These are phyloP conservation scores for Taxillus chinensis DNA, from an alignment of 164 flowering plant species.

Conservation along the genomic window DNA sequence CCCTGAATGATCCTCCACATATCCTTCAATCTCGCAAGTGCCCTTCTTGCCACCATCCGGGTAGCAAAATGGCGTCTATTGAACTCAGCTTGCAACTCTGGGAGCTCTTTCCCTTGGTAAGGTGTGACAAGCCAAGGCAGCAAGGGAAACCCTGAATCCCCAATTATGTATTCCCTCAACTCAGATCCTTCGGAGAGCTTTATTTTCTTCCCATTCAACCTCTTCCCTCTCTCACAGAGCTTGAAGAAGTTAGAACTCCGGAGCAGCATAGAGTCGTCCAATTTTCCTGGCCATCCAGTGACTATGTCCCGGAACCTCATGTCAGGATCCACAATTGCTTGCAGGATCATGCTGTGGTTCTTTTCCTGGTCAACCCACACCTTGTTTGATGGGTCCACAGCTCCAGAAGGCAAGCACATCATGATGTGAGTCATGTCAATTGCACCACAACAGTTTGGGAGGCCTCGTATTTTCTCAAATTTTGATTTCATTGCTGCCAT, in stretches of 20 bases:
- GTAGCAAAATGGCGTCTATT: slow-evolving; percentile 64
- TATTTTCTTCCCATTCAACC: slow-evolving; percentile 50
- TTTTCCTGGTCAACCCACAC: slow-evolving; percentile 56
- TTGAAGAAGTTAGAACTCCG: slow-evolving; percentile 50
- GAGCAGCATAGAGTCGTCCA: slow-evolving; percentile 44
- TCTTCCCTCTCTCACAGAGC: slow-evolving; percentile 53
- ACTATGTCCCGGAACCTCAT: slow-evolving; percentile 81
- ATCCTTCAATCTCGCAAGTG: slow-evolving; percentile 70
- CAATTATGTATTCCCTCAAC: slow-evolving; percentile 67
- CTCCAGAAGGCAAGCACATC: slow-evolving; percentile 45
- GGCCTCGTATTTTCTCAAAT: slow-evolving; percentile 66
- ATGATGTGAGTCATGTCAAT: slow-evolving; percentile 67
- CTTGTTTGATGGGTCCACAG: slow-evolving; percentile 28
- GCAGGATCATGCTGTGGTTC: slow-evolving; percentile 77
- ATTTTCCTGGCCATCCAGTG: slow-evolving; percentile 91
- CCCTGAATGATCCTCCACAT: slow-evolving; percentile 77
- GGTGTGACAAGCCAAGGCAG: slow-evolving; percentile 85
- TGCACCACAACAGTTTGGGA: slow-evolving; percentile 87
- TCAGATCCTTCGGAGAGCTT: slow-evolving; percentile 45
- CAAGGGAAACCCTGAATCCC: slow-evolving; percentile 61
- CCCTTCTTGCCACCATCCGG: slow-evolving; percentile 53
- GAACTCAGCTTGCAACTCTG: slow-evolving; percentile 44
- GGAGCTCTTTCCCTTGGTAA: slow-evolving; percentile 50
- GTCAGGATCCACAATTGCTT: slow-evolving; percentile 66
- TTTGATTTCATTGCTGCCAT: slow-evolving; percentile 47